Base-by-base conservation (phyloP, 257 asterid genomes). In the Solanum rostratum region DNA sequence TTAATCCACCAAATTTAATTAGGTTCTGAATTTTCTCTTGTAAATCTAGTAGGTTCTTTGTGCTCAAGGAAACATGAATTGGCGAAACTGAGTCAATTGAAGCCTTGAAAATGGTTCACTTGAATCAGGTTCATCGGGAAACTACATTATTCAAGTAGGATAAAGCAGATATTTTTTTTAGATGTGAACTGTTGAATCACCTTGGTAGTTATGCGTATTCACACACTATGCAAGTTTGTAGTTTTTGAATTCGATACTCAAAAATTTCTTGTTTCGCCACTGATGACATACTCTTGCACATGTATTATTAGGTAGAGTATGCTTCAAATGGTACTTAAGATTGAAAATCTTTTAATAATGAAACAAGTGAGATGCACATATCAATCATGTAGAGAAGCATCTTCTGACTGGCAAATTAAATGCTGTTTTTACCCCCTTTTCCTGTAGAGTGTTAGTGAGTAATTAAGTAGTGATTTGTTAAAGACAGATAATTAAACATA, bases 351-450 rank as follows among this genome's bases (percentile, higher is more conserved):
- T 50, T 76, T 4, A 76, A 76, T 24, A 14, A 76, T 46, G 16
- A 76, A 74, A 76, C 62, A 76, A 74, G 81, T 76, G 81, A 76
- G 81, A 76, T 74, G 59, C 41, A 74, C 41, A 74, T 74, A 45
- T 22, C 59, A 73, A 73, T 73, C 54, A 73, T 73, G 37, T 52
- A 73, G 14, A 74, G 22, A 74, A 74, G 3, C 81, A 46, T 74
- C 43, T 74, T 46, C 43, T 46, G 43, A 74, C 60, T 74, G 43
- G 43, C 81, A 74, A 74, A 74, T 14, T 14, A 46, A 13, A 46
- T 74, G 80, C 20, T 45, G 54, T 2, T 73, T 22, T 66, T 11
- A 39, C 20, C 33, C 1, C 12, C 20, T 22, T 73, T 5, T 2
- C 3, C 76, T 45, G 11, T 27, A 45, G 33, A 0, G 39, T 45